Conservation (phyloP, 2,329 filamentous ascomycete genomes). For the Phyllosticta paracitricarpa region DNA sequence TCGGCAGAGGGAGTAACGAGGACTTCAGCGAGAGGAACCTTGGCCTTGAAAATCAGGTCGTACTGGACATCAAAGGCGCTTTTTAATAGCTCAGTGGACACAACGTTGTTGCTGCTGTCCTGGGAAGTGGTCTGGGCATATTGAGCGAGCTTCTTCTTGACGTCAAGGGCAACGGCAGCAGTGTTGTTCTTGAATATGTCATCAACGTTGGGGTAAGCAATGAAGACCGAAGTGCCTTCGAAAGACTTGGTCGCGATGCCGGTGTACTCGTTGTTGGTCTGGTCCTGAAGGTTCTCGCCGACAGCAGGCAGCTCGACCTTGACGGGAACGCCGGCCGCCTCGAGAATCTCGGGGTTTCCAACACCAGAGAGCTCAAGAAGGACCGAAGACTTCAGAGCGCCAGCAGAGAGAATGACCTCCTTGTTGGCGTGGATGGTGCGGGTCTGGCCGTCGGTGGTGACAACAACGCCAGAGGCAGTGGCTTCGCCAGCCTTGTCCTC, state of each 20-base stretch:
- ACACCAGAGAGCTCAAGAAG: conserved; percentile 28
- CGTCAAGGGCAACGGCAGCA: conserved; percentile 14
- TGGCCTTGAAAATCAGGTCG: conserved; percentile 19
- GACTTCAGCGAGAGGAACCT: conserved; percentile 35
- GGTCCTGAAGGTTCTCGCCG: conserved; percentile 28
- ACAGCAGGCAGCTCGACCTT: conserved; percentile 22
- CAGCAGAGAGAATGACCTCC: conserved; percentile 28
- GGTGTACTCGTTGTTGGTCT: conserved; percentile 19
- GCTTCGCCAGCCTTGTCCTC: conserved; percentile 6
- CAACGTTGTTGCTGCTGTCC: conserved; percentile 1
- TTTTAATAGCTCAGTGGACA: background rate
- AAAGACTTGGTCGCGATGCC: conserved; percentile 23
- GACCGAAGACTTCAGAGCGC: conserved; percentile 23
- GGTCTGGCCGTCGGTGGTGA: conserved; percentile 14
- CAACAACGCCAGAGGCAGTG: conserved; percentile 18
- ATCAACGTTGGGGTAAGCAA: conserved; percentile 24
- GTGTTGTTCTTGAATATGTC: conserved; percentile 26
- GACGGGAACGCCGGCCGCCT: conserved; percentile 18
- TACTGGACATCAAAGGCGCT: conserved; percentile 14
- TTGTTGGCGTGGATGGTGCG: conserved; percentile 15
- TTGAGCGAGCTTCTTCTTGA: conserved; percentile 4
- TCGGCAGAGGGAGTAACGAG: conserved; percentile 28
- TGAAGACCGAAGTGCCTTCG: conserved; percentile 29
- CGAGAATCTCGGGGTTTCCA: conserved; percentile 21
- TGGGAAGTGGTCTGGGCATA: background rate